These are phyloP conservation scores for Usnea hakonensis DNA, from an alignment of 495 filamentous ascomycete genomes.

Conservation along the genomic window DNA sequence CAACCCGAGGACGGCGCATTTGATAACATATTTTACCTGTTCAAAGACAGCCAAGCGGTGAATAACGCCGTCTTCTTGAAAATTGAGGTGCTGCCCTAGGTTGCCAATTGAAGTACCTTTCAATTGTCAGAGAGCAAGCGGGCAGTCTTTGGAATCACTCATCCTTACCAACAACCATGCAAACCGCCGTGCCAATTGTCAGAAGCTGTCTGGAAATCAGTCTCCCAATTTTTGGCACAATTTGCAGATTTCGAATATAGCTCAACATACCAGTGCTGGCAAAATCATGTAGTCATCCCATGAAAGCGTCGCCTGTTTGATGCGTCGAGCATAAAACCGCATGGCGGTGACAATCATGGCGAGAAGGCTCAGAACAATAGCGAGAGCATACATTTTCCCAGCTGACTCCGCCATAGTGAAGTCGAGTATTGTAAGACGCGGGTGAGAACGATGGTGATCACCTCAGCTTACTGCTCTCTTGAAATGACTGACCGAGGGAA, in stretches of 20 bases:
- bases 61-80: not conserved
- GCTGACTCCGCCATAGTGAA: conserved; percentile 4
- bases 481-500: not conserved
- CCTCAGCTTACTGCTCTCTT: not conserved
- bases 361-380: not conserved
- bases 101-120: not conserved
- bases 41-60: not conserved
- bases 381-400: conserved; percentile 10
- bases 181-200: not conserved
- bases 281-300: conserved; percentile 13
- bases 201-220: not conserved
- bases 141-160: too few relatives aligned
- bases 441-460: not conserved
- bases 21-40: not conserved
- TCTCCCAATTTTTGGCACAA: not conserved
- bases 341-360: not conserved
- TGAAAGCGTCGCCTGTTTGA: not conserved
- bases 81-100: not conserved
- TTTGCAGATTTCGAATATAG: not conserved
- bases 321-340: conserved; percentile 2
- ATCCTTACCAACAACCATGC: conserved; percentile 4
- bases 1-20: not conserved
- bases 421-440: not conserved
- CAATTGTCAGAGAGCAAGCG: not conserved
- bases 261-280: conserved; percentile 6